Percentiles rank a stretch among this genome's conserved stretches.
Evolutionary conservation across 208 protist genomes (phyloP).

Genomic region (Naegleria fowleri): DNA sequence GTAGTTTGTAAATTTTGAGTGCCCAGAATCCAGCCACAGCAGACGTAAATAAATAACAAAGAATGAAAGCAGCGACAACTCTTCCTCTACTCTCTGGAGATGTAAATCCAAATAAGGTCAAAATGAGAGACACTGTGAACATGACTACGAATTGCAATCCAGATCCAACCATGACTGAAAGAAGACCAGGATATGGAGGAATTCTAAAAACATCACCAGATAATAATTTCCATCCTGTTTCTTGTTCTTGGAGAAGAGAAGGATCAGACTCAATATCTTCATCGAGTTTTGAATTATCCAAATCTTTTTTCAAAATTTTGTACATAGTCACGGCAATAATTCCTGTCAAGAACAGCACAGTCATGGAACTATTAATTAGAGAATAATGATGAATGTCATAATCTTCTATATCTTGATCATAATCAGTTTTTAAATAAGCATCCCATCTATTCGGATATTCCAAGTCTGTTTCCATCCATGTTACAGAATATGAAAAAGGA

Average conservation of each 20-base stretch:
- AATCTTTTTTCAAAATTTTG: constrained; percentile 88
- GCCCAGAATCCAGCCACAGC: too few relatives aligned
- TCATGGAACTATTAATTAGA: constrained; percentile 87
- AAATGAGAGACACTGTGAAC: constrained; percentile 61
- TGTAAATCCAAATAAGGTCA: constrained; percentile 88
- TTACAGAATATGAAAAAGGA: constrained; percentile 75
- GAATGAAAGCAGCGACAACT: constrained; percentile 69
- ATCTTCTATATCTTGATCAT: constrained; percentile 53
- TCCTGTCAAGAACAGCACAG: constrained; percentile 83
- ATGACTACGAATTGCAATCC: constrained; percentile 87
- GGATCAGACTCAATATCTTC: constrained; percentile 43
- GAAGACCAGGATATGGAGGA: constrained; percentile 64
- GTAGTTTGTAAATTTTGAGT: too few relatives aligned
- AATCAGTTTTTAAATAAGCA: constrained; percentile 68
- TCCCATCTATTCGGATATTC: constrained; percentile 95
- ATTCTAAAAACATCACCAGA: constrained; percentile 93
- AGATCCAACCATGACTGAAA: constrained; percentile 80
- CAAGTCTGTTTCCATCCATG: constrained; percentile 60
- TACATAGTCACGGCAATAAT: constrained; percentile 91
- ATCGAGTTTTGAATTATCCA: constrained; percentile 66
- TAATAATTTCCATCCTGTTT: constrained; percentile 89
- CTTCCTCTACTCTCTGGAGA: constrained; percentile 86
- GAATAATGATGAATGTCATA: constrained; percentile 84
- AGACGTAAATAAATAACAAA: constrained; percentile 62
- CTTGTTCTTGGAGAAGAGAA: neutral